Percentiles rank a stretch among this genome's conserved stretches.
phyloP scores from a whole-genome alignment of 2,329 filamentous ascomycete species.

The Didymella keratinophila region DNA sequence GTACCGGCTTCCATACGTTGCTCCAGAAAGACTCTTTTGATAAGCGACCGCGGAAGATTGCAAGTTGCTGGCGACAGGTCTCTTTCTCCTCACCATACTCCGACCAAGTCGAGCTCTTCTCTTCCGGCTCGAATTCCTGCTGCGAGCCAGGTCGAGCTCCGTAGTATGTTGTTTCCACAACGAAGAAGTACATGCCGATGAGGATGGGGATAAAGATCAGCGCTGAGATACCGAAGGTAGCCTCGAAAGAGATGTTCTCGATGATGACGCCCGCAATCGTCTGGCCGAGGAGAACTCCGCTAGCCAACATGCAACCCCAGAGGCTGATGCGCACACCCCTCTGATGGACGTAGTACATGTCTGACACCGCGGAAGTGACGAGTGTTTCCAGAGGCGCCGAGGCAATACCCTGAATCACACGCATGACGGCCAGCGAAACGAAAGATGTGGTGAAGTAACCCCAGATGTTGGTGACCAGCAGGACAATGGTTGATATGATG shows the following conservation, averaged over 20 bases:
- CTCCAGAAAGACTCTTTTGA: conserved; percentile 46
- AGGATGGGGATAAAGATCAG: conserved; percentile 54
- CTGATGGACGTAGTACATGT: conserved; percentile 89
- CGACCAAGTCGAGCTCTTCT: conserved; percentile 35
- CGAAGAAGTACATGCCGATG: conserved; percentile 55
- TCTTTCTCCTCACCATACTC: conserved; percentile 32
- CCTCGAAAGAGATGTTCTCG: conserved; percentile 51
- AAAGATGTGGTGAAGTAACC: conserved; percentile 53
- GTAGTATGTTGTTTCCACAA: conserved; percentile 55
- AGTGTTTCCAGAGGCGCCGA: conserved; percentile 89
- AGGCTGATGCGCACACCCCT: conserved; percentile 87
- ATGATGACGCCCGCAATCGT: conserved; percentile 56
- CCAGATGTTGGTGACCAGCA: conserved; percentile 52
- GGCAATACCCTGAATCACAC: conserved; percentile 85
- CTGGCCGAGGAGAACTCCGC: conserved; percentile 53
- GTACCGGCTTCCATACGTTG: conserved; percentile 66
- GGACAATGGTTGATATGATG: conserved; percentile 47
- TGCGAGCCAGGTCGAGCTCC: conserved; percentile 30
- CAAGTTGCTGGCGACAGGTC: conserved; percentile 35
- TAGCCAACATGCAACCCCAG: conserved; percentile 50
- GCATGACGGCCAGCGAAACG: conserved; percentile 56
- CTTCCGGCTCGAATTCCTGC: conserved; percentile 29
- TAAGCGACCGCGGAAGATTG: conserved; percentile 42
- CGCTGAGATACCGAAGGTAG: conserved; percentile 55
- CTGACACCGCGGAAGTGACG: conserved; percentile 87